A percentile compares a stretch with the other conserved stretches of the same genome.
Evolutionary conservation across 1,284 basidiomycete genomes (phyloP).

Genomic region (Ceraceosorus bombacis): DNA sequence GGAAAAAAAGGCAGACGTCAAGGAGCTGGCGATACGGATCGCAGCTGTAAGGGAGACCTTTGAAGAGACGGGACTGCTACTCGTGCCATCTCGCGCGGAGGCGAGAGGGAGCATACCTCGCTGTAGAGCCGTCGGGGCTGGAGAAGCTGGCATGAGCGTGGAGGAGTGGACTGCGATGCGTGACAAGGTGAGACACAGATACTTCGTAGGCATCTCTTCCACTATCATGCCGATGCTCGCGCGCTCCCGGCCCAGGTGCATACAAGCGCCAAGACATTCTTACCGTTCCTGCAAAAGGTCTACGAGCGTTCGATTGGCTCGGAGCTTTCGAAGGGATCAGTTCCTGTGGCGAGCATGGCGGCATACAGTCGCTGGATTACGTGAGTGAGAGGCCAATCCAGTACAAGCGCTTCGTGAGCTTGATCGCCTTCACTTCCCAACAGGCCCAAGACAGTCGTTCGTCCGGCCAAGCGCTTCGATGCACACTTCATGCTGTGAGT

Average conservation of each 20-base stretch:
- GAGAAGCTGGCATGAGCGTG: constrained; percentile 28
- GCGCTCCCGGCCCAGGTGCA: constrained; percentile 19
- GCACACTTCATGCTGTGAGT: constrained; percentile 34
- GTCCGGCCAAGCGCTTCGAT: constrained; percentile 40
- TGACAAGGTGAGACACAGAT: constrained; percentile 15
- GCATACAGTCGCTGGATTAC: constrained; percentile 43
- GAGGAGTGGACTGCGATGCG: constrained; percentile 31
- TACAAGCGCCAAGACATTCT: constrained; percentile 33
- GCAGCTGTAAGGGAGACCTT: constrained; percentile 40
- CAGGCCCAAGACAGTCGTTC: constrained; percentile 26
- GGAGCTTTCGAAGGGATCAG: not conserved
- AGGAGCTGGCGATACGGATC: constrained; percentile 29
- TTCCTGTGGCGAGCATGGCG: constrained; percentile 26
- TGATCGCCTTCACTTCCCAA: not conserved
- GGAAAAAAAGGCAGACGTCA: constrained; percentile 9
- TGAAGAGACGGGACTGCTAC: constrained; percentile 38
- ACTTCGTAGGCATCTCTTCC: not conserved
- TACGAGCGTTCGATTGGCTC: constrained; percentile 5
- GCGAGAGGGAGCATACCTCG: constrained; percentile 13
- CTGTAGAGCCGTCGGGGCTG: constrained; percentile 31
- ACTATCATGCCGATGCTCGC: not conserved
- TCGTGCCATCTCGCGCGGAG: constrained; percentile 22
- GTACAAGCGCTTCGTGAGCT: not conserved
- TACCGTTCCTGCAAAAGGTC: constrained; percentile 26
- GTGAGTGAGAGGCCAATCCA: not conserved